Evolutionary conservation across 2,329 filamentous ascomycete species (phyloP), one percentile per base, ranked within the genome.

Genomic region (Pseudocercospora musae): DNA sequence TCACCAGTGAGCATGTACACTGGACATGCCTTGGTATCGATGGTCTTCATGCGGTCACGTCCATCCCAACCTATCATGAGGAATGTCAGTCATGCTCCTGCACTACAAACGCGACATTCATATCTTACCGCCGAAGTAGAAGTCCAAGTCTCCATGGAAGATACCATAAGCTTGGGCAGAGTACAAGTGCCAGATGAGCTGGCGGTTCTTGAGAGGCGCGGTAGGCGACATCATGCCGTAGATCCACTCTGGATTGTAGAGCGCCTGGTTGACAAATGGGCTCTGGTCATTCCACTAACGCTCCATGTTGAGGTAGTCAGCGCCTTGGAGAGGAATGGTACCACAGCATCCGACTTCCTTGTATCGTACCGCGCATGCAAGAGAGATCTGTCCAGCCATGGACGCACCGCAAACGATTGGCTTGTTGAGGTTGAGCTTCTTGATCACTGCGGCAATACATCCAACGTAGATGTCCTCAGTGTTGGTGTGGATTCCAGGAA

Each of bases 1-100:
- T 84, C 78, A 56, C 80, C 80, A 0, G 80, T 82, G 31, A 83
- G 72, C 78, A 82, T 82, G 70, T 78, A 82, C 1, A 82, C 78
- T 2, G 80, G 80, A 60, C 81, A 83, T 60, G 74, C 76, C 64
- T 80, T 78, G 2, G 78, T 80, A 64, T 83, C 77, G 69, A 83
- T 82, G 7, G 70, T 58, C 18, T 62, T 60, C 64, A 68, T 68
- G 58, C 79, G 76, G 11, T 75, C 71, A 25, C 81, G 77, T 9
- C 78, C 80, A 66, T 83, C 81, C 72, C 77, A 83, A 52, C 80
- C 80, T 5, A 8, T n/a, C 9, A 29, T 3, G 1, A 27, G 7
- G 15, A n/a, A 29, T 25, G 25, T 48, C 3, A 48, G 44, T 25
- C 44, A 23, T 15, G 21, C 0, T 48, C n/a, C 33, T n/a, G 15